Percentiles rank a stretch among this genome's conserved stretches.
Conservation (phyloP, 2,329 filamentous ascomycete genomes). For the Echinosphaeria canescens region DNA sequence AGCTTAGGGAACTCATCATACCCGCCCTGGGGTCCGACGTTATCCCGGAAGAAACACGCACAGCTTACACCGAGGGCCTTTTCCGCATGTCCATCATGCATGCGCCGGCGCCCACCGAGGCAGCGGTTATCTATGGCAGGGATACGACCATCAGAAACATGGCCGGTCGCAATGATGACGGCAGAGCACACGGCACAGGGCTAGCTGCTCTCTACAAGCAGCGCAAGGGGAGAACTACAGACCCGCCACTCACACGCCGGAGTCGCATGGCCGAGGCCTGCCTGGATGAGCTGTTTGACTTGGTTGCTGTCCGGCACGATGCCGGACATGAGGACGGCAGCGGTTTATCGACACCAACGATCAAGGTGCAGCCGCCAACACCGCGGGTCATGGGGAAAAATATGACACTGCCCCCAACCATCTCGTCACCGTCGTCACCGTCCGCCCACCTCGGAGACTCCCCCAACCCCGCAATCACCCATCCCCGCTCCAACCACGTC, state of each 20-base stretch:
- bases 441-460: constrained; percentile 2
- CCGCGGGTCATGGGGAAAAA: too few relatives aligned
- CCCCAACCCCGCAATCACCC: constrained; percentile 8
- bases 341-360: constrained; percentile 10
- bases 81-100: constrained; percentile 74
- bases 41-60: constrained; percentile 45
- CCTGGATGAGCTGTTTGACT: constrained; percentile 55
- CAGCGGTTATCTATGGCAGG: constrained; percentile 29
- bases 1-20: constrained; percentile 50
- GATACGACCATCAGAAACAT: too few relatives aligned
- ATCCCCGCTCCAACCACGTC: constrained; percentile 19
- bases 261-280: constrained; percentile 60
- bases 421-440: constrained; percentile 1
- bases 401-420: constrained; percentile 3
- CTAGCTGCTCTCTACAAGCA: constrained; percentile 40
- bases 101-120: constrained; percentile 29
- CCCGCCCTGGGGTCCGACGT: constrained; percentile 44
- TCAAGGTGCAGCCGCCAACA: constrained; percentile 20
- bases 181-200: constrained; percentile 22
- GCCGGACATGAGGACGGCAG: too few relatives aligned
- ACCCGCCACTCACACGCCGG: constrained; percentile 40
- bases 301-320: constrained; percentile 34
- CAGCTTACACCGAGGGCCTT: constrained; percentile 50
- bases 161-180: not conserved
- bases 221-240: constrained; percentile 51